phyloP scores from a whole-genome alignment of 208 protist genomes.

The Leishmania guyanensis region DNA sequence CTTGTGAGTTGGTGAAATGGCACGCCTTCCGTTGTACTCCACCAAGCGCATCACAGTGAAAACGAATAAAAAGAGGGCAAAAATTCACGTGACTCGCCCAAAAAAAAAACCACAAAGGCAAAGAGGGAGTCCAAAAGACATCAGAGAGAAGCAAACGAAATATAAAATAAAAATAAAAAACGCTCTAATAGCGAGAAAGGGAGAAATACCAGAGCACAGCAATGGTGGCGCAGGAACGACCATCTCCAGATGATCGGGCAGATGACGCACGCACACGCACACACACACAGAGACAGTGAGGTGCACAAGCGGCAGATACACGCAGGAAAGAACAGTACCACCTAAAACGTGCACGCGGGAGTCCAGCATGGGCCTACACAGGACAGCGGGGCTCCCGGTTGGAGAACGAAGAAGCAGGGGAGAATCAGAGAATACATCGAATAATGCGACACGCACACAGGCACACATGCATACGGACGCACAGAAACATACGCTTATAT shows the following conservation, averaged over 20 bases:
- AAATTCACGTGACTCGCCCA: too few species aligned
- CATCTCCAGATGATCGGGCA: neutral
- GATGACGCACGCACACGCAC: neutral
- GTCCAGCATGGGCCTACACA: neutral
- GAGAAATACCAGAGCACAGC: neutral
- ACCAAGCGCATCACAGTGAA: neutral
- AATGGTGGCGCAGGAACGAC: neutral
- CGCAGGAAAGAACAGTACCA: neutral
- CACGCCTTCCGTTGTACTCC: neutral
- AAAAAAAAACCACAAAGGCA: neutral
- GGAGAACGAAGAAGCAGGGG: neutral
- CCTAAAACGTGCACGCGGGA: neutral
- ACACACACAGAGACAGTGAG: neutral
- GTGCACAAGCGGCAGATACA: neutral
- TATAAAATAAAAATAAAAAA: neutral
- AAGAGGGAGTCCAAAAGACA: neutral
- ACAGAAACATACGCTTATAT: slow-evolving; percentile 2
- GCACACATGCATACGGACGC: neutral
- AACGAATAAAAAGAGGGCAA: neutral
- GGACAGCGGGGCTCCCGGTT: neutral
- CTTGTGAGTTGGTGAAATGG: neutral
- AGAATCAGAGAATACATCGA: slow-evolving; percentile 2
- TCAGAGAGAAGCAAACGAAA: neutral
- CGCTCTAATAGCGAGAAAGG: neutral
- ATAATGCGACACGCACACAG: neutral